Percentiles rank a stretch among this genome's conserved stretches.
phyloP scores from a whole-genome alignment of 2,329 filamentous ascomycete species.

The Septoria petroselini region DNA sequence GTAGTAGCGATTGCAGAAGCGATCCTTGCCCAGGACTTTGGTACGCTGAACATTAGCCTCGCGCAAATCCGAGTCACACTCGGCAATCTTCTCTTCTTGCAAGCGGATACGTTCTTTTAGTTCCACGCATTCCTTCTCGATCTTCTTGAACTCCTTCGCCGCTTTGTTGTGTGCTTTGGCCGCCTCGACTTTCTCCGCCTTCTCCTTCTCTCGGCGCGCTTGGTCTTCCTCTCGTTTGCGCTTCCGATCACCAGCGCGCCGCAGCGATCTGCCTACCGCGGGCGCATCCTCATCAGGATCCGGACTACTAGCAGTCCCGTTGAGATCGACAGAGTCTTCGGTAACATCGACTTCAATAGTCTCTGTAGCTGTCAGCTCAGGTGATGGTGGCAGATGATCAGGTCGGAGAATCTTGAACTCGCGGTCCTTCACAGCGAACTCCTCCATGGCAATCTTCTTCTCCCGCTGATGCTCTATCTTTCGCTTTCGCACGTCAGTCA shows the following conservation, averaged over 20 bases:
- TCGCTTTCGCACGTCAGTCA: conserved; percentile 92
- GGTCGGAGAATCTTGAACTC: conserved; percentile 63
- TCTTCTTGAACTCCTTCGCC: conserved; percentile 82
- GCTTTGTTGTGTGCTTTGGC: conserved; percentile 65
- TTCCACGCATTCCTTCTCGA: conserved; percentile 84
- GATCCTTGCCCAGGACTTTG: conserved; percentile 83
- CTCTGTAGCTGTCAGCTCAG: conserved; percentile 37
- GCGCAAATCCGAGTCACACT: conserved; percentile 85
- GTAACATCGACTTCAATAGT: conserved; percentile 42
- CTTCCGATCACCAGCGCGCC: conserved; percentile 59
- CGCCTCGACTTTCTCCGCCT: conserved; percentile 56
- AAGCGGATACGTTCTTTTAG: conserved; percentile 75
- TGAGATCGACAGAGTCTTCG: conserved; percentile 53
- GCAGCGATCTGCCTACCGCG: conserved; percentile 56
- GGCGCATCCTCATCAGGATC: conserved; percentile 68
- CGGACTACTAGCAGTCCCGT: conserved; percentile 51
- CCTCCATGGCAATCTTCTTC: conserved; percentile 57
- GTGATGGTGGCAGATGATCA: conserved; percentile 66
- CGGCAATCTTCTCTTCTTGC: conserved; percentile 79
- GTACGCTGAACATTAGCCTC: conserved; percentile 92
- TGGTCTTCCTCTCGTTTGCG: conserved; percentile 56
- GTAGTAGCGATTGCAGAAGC: conserved; percentile 98
- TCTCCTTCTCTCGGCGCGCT: conserved; percentile 65
- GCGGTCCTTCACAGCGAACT: conserved; percentile 48
- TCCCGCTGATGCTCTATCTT: conserved; percentile 90